Base-by-base conservation (phyloP, 2,329 filamentous ascomycete species). In the Thelonectria blattea region DNA sequence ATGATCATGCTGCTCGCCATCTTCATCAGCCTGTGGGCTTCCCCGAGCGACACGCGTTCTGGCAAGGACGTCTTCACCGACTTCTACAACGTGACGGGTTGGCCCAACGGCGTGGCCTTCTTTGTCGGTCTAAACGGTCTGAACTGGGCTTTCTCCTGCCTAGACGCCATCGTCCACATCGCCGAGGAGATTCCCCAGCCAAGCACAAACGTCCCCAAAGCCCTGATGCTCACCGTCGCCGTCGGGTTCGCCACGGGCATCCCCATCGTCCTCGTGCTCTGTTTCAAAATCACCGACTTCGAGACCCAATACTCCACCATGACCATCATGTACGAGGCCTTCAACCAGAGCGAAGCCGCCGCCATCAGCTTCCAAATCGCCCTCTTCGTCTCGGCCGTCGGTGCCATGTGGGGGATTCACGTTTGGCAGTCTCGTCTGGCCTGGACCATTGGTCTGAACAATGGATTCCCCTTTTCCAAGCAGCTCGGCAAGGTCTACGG, bases 381-480 rank as follows among this genome's bases (percentile, higher is more conserved):
- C 5, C 14, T 56, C 3, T 27, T 32, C 12, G n/a, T 52, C 9
- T 56, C 48, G 2, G 18, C 49, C 2, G 10, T 24, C 17, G 48
- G 58, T 5, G 34, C 52, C 4, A 20, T 42, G 5, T 32, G 37
- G 24, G 52, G 52, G 1, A 52, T 56, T 12, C 58, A 60, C 30
- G 39, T 48, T 3, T 60, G 52, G 48, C 58, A 60, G 39, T 60
- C 47, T 12, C 41, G 52, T 3, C 27, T 56, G 32, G 58, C 58
- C n/a, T 56, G 58, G 58, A 9, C 48, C 4, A 43, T 60, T 20
- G 43, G 47, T 14, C 46, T 42, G 7, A 43, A 60, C 42, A 48
- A 49, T 8, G 52, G 58, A 1, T 46, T 60, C 8, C 58, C 58
- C 1, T 43, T 56, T 27, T 27, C 47, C n/a, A 14, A 7, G 3